Conservation (phyloP, 306 rosid species). For the Inga leiocalycina region DNA sequence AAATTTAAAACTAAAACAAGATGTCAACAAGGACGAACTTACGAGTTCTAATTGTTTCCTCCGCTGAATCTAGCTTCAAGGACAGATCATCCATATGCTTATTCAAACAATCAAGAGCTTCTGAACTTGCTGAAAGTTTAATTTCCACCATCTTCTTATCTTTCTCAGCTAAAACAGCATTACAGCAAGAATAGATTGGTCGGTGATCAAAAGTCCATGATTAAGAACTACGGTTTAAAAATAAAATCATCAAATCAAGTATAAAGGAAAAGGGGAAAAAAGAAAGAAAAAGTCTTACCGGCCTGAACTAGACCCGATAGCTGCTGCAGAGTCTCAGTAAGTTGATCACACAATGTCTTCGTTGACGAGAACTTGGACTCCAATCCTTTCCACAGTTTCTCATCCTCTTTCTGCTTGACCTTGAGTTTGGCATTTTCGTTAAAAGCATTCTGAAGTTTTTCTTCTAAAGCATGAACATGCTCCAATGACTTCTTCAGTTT, state of each 20-base stretch:
- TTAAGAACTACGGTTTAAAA: neutral
- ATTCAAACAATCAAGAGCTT: conserved; percentile 68
- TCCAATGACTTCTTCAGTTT: conserved; percentile 82
- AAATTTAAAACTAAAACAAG: conserved; percentile 4
- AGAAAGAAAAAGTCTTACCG: conserved; percentile 42
- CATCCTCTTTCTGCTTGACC: conserved; percentile 95
- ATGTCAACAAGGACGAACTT: conserved; percentile 33
- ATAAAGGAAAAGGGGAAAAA: too few relatives aligned
- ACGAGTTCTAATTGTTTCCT: conserved; percentile 68
- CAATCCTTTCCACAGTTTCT: conserved; percentile 85
- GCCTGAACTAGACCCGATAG: conserved; percentile 79
- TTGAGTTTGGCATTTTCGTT: conserved; percentile 89
- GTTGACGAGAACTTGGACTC: conserved; percentile 90
- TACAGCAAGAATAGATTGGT: conserved; percentile 20
- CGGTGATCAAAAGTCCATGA: neutral
- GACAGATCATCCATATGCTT: conserved; percentile 71
- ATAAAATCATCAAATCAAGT: conserved; percentile 21
- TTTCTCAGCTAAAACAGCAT: conserved; percentile 66
- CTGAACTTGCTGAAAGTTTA: conserved; percentile 64
- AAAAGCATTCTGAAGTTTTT: conserved; percentile 79
- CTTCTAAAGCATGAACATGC: conserved; percentile 67
- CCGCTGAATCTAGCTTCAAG: conserved; percentile 63
- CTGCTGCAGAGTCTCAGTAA: conserved; percentile 76
- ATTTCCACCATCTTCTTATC: conserved; percentile 73
- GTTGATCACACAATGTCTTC: conserved; percentile 80